phyloP scores from a whole-genome alignment of 2,329 filamentous ascomycete genomes.

The Trichoderma sp. region DNA sequence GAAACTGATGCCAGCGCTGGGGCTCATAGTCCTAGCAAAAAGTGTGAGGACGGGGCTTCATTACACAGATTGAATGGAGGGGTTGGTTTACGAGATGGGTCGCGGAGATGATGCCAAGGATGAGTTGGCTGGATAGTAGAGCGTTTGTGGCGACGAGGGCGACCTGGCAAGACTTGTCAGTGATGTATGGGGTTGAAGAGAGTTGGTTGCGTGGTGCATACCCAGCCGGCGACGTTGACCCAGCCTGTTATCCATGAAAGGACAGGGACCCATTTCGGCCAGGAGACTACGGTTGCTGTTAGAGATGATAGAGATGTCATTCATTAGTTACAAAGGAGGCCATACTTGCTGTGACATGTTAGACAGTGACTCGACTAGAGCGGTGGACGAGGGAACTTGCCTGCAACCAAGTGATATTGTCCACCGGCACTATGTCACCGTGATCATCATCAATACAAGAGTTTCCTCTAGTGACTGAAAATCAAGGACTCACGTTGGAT shows the following conservation, averaged over 20 bases:
- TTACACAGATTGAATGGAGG: too few relatives aligned
- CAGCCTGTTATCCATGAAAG: slow-evolving; percentile 49
- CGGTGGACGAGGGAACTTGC: slow-evolving; percentile 51
- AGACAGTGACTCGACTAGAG: slow-evolving; percentile 54
- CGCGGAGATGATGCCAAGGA: slow-evolving; percentile 66
- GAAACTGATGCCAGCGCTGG: slow-evolving; percentile 69
- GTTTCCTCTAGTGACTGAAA: not conserved
- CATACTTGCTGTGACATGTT: slow-evolving; percentile 24
- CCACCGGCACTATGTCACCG: slow-evolving; percentile 49
- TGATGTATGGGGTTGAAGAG: too few relatives aligned
- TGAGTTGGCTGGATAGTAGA: slow-evolving; percentile 66
- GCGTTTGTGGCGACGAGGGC: slow-evolving; percentile 68
- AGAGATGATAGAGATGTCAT: not conserved
- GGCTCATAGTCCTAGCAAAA: slow-evolving; percentile 49
- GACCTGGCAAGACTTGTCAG: slow-evolving; percentile 41
- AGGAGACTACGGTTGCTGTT: slow-evolving; percentile 29
- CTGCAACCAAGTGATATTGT: slow-evolving; percentile 73
- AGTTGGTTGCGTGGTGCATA: slow-evolving; percentile 11
- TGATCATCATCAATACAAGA: not conserved
- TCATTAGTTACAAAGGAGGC: not conserved
- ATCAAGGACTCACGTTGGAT: slow-evolving; percentile 44
- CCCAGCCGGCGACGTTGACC: slow-evolving; percentile 71
- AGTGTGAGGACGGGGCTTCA: not conserved
- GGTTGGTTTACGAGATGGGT: slow-evolving; percentile 48
- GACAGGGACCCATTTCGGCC: slow-evolving; percentile 34